phyloP scores from a whole-genome alignment of 2,329 filamentous ascomycete genomes.

The Colletotrichum sidae region DNA sequence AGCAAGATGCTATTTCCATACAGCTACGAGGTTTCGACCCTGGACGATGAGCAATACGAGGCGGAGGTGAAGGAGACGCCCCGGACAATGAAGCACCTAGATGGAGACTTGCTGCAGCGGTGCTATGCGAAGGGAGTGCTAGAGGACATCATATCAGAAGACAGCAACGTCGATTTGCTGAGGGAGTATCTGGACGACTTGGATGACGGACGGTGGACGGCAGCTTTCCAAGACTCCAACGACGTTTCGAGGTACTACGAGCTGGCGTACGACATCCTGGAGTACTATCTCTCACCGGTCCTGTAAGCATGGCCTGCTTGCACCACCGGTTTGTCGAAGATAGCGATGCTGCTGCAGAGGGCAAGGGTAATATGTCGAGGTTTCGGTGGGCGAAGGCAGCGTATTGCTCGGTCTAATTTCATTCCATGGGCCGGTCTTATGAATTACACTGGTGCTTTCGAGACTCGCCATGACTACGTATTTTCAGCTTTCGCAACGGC shows the following conservation, averaged over 20 bases:
- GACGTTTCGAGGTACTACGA: conserved; percentile 53
- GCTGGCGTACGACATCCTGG: conserved; percentile 65
- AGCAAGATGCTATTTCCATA: conserved; percentile 63
- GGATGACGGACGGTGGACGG: conserved; percentile 57
- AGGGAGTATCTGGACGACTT: conserved; percentile 61
- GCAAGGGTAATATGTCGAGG: no score
- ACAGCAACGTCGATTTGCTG: conserved; percentile 54
- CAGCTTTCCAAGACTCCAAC: conserved; percentile 43
- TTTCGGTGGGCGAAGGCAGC: no score
- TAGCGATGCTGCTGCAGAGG: no score
- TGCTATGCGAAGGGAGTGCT: conserved; percentile 61
- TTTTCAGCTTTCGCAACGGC: no score
- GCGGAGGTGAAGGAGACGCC: conserved; percentile 54
- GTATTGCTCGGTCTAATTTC: no score
- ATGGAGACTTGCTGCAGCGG: conserved; percentile 73
- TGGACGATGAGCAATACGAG: conserved; percentile 40
- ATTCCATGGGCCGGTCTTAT: no score
- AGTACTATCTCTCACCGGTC: conserved; percentile 63
- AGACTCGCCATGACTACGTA: no score
- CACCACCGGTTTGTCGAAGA: no score
- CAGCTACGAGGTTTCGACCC: conserved; percentile 44
- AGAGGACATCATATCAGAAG: conserved; percentile 53
- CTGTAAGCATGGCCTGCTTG: conserved; percentile 48
- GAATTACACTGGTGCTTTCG: no score
- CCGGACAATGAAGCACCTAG: conserved; percentile 69